phyloP scores from a whole-genome alignment of 2,329 filamentous ascomycete genomes.

The Ophiosphaerella herpotricha region DNA sequence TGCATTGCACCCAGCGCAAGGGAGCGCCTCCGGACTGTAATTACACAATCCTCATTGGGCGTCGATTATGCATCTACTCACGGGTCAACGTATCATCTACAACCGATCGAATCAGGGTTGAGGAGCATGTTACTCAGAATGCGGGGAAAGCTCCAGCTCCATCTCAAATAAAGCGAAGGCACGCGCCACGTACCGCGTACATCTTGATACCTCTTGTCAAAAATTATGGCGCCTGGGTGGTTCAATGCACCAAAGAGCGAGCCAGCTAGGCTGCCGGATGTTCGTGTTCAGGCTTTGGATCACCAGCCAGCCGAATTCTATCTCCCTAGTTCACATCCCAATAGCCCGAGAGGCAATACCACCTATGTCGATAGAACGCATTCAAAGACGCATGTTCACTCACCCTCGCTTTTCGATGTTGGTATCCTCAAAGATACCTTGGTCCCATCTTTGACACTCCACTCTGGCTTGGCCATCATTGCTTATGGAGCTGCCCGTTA shows the following conservation, averaged over 20 bases:
- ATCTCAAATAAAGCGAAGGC: conserved; percentile 11
- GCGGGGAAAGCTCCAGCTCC: conserved; percentile 28
- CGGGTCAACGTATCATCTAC: neutral
- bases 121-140: conserved; percentile 10
- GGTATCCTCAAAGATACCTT: conserved; percentile 60
- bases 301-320: conserved; percentile 41
- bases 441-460: conserved; percentile 59
- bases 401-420: conserved; percentile 45
- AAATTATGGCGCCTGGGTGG: conserved; percentile 35
- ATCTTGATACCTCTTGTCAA: conserved; percentile 2
- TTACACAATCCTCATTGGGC: neutral
- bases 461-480: conserved; percentile 57
- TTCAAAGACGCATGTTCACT: conserved; percentile 39
- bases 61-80: neutral
- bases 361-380: conserved; percentile 35
- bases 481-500: conserved; percentile 58
- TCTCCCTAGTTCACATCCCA: conserved; percentile 21
- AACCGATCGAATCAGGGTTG: conserved; percentile 1
- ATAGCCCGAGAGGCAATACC: neutral
- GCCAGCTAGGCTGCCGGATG: conserved; percentile 31
- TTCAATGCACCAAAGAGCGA: conserved; percentile 28
- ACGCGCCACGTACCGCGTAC: conserved; percentile 4
- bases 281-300: conserved; percentile 38
- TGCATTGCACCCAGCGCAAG: neutral
- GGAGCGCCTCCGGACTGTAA: neutral